phyloP scores from a whole-genome alignment of 2,329 filamentous ascomycete species.

The Byssothecium circinans region DNA sequence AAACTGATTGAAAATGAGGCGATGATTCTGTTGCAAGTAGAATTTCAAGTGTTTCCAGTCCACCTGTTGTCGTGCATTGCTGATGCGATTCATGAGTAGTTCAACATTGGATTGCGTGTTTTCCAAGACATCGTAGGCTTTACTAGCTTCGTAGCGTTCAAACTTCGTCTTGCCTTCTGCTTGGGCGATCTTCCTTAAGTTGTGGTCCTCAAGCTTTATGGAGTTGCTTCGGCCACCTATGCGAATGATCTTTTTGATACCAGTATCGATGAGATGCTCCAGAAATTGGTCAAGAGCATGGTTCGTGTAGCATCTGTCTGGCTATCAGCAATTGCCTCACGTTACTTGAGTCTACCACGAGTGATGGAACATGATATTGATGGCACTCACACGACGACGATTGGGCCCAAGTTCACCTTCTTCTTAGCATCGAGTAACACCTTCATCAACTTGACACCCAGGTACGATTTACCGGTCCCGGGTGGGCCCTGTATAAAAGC shows the following conservation, averaged over 20 bases:
- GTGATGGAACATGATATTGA: background rate
- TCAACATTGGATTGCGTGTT: conserved; percentile 6
- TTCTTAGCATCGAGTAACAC: conserved; percentile 52
- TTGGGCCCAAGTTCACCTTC: conserved; percentile 46
- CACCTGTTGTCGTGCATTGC: conserved; percentile 6
- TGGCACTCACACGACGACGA: conserved; percentile 43
- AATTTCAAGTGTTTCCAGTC: conserved; percentile 22
- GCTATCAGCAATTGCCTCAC: conserved; percentile 4
- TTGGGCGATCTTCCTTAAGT: conserved; percentile 46
- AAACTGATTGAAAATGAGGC: conserved; percentile 24
- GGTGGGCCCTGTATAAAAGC: conserved; percentile 71
- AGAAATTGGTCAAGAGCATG: conserved; percentile 62
- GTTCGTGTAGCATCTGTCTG: conserved; percentile 52
- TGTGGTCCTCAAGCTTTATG: conserved; percentile 53
- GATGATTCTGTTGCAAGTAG: conserved; percentile 17
- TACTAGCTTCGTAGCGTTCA: conserved; percentile 14
- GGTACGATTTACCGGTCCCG: conserved; percentile 68
- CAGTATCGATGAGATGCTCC: conserved; percentile 58
- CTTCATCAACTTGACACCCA: conserved; percentile 62
- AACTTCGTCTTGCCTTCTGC: conserved; percentile 22
- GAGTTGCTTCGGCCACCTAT: conserved; percentile 64
- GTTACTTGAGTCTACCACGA: background rate
- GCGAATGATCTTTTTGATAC: conserved; percentile 58
- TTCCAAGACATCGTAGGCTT: conserved; percentile 18
- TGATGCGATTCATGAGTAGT: conserved; percentile 10